A percentile compares a stretch with the other conserved stretches of the same genome.
phyloP scores from a whole-genome alignment of 768 basidiomycete species.

The Psilocybe sp. region DNA sequence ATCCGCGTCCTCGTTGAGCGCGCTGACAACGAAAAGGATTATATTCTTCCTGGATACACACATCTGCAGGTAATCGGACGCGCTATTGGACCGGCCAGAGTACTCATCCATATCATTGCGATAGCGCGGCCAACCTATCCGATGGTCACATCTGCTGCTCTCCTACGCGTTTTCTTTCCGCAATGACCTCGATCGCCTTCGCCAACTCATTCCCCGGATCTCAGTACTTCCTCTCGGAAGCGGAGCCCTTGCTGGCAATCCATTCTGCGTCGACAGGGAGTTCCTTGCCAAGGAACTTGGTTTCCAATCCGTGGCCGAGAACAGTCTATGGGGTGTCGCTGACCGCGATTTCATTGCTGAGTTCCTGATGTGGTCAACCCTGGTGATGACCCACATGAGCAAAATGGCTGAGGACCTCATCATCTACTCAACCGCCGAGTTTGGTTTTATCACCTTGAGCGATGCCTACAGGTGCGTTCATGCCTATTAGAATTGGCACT shows the following conservation, averaged over 20 bases:
- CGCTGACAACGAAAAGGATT: slow-evolving; percentile 90
- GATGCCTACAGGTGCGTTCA: slow-evolving; percentile 88
- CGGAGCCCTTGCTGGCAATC: slow-evolving; percentile 95
- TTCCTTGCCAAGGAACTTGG: slow-evolving; percentile 89
- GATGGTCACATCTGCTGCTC: slow-evolving; percentile 96
- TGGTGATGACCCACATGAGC: slow-evolving; percentile 92
- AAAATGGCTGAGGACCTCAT: slow-evolving; percentile 95
- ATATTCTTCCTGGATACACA: slow-evolving; percentile 93
- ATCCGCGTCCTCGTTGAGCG: slow-evolving; percentile 88
- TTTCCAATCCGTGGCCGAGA: slow-evolving; percentile 86
- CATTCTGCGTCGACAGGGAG: slow-evolving; percentile 90
- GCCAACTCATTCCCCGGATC: slow-evolving; percentile 82
- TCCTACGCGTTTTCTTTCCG: slow-evolving; percentile 94
- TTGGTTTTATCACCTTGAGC: slow-evolving; percentile 92
- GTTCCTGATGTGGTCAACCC: slow-evolving; percentile 93
- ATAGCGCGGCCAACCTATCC: slow-evolving; percentile 95
- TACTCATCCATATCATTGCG: not conserved
- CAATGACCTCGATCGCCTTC: slow-evolving; percentile 83
- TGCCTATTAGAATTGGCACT: not conserved
- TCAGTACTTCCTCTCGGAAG: slow-evolving; percentile 93
- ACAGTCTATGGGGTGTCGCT: slow-evolving; percentile 94
- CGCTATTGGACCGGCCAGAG: not conserved
- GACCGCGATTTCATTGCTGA: slow-evolving; percentile 98
- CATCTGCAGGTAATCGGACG: slow-evolving; percentile 79
- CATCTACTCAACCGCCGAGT: slow-evolving; percentile 95